phyloP scores from a whole-genome alignment of 345 rosid species.

The Murraya koenigii region DNA sequence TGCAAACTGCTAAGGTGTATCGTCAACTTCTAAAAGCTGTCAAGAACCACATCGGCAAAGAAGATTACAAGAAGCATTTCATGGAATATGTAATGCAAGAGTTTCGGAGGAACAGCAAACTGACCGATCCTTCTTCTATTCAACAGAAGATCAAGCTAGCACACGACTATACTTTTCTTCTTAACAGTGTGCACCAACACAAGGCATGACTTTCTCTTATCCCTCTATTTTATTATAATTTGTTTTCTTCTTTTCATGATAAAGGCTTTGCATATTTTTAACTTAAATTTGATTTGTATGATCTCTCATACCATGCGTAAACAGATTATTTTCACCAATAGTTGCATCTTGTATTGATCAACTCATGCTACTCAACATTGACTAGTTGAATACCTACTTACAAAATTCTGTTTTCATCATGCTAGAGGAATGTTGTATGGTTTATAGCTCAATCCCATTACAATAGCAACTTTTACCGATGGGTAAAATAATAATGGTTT shows the following conservation, averaged over 20 bases:
- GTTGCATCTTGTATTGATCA: neutral
- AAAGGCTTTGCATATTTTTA: too few species aligned
- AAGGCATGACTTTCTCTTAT: constrained; percentile 41
- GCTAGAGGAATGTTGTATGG: neutral
- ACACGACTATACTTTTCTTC: constrained; percentile 56
- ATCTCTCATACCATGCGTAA: neutral
- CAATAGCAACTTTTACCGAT: neutral
- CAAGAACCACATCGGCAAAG: constrained; percentile 67
- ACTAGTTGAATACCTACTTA: neutral
- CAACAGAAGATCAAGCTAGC: constrained; percentile 66
- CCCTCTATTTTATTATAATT: neutral
- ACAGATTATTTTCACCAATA: neutral
- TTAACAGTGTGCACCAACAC: constrained; percentile 80
- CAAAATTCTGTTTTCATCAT: neutral
- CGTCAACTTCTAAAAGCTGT: constrained; percentile 70
- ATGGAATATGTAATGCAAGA: constrained; percentile 51
- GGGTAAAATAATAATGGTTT: neutral
- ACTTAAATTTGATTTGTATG: neutral
- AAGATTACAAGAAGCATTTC: constrained; percentile 71
- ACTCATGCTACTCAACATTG: neutral
- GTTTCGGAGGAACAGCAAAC: constrained; percentile 45
- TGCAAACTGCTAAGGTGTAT: constrained; percentile 51
- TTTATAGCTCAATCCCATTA: neutral
- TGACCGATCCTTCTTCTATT: constrained; percentile 29
- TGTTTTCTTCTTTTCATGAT: neutral